Evolutionary conservation across 2,329 filamentous ascomycete species (phyloP), one percentile per base, ranked within the genome.

Genomic region (Aureobasidium mangrovei): DNA sequence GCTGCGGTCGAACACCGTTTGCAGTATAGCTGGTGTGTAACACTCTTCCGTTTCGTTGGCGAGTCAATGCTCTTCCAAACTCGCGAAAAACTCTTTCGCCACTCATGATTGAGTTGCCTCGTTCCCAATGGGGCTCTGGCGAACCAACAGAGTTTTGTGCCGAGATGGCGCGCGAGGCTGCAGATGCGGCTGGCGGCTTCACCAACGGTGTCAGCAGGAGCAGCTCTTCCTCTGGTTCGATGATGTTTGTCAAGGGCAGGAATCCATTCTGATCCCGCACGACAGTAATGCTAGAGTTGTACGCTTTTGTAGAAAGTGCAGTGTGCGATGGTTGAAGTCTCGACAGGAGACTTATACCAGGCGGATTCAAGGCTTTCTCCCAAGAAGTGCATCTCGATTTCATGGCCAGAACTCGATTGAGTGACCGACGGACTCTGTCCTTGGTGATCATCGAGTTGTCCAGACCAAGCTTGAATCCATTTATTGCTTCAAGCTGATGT

Each of bases 1-100:
- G 91, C 0, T 95, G 87, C 68, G 91, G 91, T 36, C 91, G 80
- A 3, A 97, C 85, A 10, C 91, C 91, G 62, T 95, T 95, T 1
- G 90, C 88, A 0, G 91, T 96, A 65, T 97, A 97, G 9, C 91
- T 96, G 1, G 91, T 95, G 68, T 97, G 90, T 12, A 96, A 74
- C 4, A 96, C 81, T 63, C 93, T 88, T 24, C 91, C 89, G 61
- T 87, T 89, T 26, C 91, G 78, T 60, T 90, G 86, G 51, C 91
- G 80, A 8, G 91, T 91, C n/a, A 97, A 74, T 5, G 88, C 88
- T 61, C 88, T 82, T 1, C 91, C 91, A 27, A 97, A 78, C 65
- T 95, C 90, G 62, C 89, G 80, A 63, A 97, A 97, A 0, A 97
- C 90, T 31, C 87, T 84, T 70, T 97, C 91, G 29, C 91, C 91